Percentiles rank a stretch among this genome's conserved stretches.
Evolutionary conservation across 2,329 filamentous ascomycete genomes (phyloP).

Genomic region (Venturia pyrina): DNA sequence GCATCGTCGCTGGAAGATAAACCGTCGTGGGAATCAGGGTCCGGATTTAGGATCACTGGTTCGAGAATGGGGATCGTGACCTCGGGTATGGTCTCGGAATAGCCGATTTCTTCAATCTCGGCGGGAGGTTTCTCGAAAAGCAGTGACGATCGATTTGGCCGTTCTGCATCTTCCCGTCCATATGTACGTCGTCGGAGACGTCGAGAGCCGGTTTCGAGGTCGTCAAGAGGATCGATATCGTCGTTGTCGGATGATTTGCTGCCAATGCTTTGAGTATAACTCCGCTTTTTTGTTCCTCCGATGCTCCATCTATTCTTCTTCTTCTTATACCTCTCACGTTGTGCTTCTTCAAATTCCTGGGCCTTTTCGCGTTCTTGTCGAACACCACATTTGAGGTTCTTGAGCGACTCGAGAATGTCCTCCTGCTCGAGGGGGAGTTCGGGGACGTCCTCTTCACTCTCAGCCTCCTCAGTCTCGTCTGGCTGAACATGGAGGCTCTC

Average conservation of each 20-base stretch:
- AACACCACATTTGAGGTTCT: constrained; percentile 25
- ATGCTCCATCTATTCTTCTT: constrained; percentile 33
- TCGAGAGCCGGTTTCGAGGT: constrained; percentile 27
- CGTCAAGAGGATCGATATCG: constrained; percentile 30
- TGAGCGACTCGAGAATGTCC: constrained; percentile 23
- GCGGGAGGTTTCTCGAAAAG: constrained; percentile 29
- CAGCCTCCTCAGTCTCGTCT: constrained; percentile 34
- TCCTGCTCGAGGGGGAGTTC: constrained; percentile 16
- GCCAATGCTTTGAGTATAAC: constrained; percentile 35
- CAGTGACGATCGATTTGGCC: constrained; percentile 22
- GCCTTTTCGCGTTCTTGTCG: constrained; percentile 23
- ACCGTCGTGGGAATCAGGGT: not conserved
- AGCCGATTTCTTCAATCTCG: constrained; percentile 11
- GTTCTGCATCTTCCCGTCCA: constrained; percentile 24
- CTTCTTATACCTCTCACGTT: constrained; percentile 21
- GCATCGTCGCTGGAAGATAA: constrained; percentile 1
- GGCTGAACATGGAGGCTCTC: constrained; percentile 32
- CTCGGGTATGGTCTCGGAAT: not conserved
- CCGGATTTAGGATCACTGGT: not conserved
- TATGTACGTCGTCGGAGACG: constrained; percentile 33
- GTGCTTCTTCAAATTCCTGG: constrained; percentile 16
- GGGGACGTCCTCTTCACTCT: constrained; percentile 23
- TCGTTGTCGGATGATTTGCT: constrained; percentile 32
- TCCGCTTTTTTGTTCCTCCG: constrained; percentile 34
- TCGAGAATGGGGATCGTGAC: not conserved